Percentiles rank a stretch among this genome's conserved stretches.
Evolutionary conservation across 148 eudicot species (phyloP).

Genomic region (Arbutus unedo): DNA sequence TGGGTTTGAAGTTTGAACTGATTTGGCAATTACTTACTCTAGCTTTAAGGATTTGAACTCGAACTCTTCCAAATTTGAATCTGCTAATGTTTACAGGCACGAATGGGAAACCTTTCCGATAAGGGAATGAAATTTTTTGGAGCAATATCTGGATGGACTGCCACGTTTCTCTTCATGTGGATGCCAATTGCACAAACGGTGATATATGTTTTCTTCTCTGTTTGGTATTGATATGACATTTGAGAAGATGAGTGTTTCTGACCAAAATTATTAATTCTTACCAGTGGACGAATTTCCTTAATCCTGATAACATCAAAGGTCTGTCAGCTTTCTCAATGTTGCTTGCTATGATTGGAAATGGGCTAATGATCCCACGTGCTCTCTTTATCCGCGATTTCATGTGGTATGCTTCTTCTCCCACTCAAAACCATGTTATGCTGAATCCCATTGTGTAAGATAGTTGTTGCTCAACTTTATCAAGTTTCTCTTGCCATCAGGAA

Average conservation of each 20-base stretch:
- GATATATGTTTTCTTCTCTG: conserved; percentile 1
- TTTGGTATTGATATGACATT: not conserved
- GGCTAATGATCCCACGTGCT: conserved; percentile 94
- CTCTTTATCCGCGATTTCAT: conserved; percentile 83
- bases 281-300: conserved; percentile 93
- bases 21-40: not conserved
- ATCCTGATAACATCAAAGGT: conserved; percentile 91
- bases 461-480: conserved; percentile 4
- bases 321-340: conserved; percentile 86
- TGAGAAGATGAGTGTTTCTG: conserved; percentile 8
- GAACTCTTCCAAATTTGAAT: conserved; percentile 16
- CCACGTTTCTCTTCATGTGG: conserved; percentile 99
- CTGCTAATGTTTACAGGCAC: conserved; percentile 47
- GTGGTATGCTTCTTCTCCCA: conserved; percentile 58
- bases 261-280: conserved; percentile 16
- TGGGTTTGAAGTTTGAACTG: not conserved
- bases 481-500: not conserved
- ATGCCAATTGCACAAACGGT: conserved; percentile 97
- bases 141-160: conserved; percentile 90
- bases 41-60: not conserved
- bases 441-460: not conserved
- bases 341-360: conserved; percentile 95
- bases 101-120: conserved; percentile 78
- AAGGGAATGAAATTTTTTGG: conserved; percentile 61
- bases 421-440: not conserved